Evolutionary conservation across 768 basidiomycete genomes (phyloP).

Genomic region (Dacryopinax primogenitus): DNA sequence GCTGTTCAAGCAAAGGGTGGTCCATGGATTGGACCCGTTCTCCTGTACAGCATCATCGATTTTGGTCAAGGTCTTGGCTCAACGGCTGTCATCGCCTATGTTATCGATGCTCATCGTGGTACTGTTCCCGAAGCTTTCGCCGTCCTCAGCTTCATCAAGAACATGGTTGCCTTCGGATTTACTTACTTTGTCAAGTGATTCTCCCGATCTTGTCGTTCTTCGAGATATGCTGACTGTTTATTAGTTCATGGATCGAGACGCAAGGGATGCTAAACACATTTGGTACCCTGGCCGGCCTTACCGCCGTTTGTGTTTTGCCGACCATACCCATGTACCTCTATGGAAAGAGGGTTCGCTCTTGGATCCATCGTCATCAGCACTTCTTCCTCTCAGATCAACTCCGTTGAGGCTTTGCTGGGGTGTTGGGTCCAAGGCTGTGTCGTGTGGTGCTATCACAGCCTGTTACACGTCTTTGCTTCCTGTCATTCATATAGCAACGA

Average conservation of each 20-base stretch:
- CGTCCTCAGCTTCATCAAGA: conserved; percentile 30
- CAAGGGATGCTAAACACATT: conserved; percentile 22
- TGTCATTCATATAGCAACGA: too few species aligned
- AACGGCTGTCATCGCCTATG: conserved; percentile 34
- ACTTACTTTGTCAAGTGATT: conserved; percentile 15
- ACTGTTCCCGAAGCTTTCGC: conserved; percentile 34
- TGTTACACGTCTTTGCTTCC: background rate
- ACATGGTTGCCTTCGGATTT: conserved; percentile 15
- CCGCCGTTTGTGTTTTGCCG: conserved; percentile 33
- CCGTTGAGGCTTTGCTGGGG: background rate
- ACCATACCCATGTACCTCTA: conserved; percentile 36
- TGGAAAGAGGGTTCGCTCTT: conserved; percentile 29
- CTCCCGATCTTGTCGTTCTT: too few species aligned
- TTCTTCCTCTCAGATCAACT: conserved; percentile 1
- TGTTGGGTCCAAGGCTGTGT: background rate
- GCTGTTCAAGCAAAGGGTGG: conserved; percentile 18
- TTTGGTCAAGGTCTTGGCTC: conserved; percentile 36
- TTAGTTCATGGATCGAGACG: conserved; percentile 13
- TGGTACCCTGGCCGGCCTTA: conserved; percentile 31
- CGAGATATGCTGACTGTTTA: too few species aligned
- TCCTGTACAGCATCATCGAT: conserved; percentile 20
- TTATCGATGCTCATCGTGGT: conserved; percentile 35
- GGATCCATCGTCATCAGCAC: background rate
- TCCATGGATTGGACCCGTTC: conserved; percentile 12
- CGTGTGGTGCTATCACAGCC: background rate